A percentile compares a stretch with the other conserved stretches of the same genome.
These are phyloP conservation scores for Aspergillus carlsbadensis DNA, from an alignment of 495 filamentous ascomycete genomes.

Conservation along the genomic window DNA sequence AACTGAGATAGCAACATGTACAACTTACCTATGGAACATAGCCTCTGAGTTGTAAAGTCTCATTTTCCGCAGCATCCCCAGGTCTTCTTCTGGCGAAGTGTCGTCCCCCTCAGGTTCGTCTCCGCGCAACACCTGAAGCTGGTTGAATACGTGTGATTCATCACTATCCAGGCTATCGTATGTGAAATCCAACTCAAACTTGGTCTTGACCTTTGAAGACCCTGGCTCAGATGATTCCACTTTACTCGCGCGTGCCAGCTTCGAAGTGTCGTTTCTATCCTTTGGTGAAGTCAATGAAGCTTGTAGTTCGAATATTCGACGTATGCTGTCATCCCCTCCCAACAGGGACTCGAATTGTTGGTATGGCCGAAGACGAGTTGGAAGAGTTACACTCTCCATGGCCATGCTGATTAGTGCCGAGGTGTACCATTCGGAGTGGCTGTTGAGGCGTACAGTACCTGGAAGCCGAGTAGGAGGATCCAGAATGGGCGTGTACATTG, in stretches of 20 bases:
- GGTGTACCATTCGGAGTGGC: constrained; percentile 73
- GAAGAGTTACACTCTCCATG: constrained; percentile 77
- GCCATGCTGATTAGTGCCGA: constrained; percentile 75
- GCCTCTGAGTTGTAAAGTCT: constrained; percentile 41
- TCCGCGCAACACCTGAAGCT: constrained; percentile 49
- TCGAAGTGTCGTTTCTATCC: constrained; percentile 16
- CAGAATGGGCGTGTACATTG: constrained; percentile 76
- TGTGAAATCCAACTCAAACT: constrained; percentile 61
- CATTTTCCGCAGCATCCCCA: constrained; percentile 33
- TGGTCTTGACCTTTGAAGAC: constrained; percentile 24
- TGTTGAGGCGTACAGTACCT: constrained; percentile 59
- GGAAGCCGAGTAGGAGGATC: constrained; percentile 59
- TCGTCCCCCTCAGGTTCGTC: constrained; percentile 37
- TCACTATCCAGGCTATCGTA: constrained; percentile 39
- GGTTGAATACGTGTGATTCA: constrained; percentile 61
- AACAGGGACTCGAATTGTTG: constrained; percentile 67
- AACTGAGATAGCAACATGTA: neutral
- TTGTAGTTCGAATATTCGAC: constrained; percentile 74
- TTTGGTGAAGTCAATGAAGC: constrained; percentile 43
- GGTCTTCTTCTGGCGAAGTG: constrained; percentile 24
- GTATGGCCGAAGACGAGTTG: constrained; percentile 63
- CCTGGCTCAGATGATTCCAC: constrained; percentile 9
- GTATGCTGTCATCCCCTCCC: constrained; percentile 70
- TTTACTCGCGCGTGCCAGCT: neutral
- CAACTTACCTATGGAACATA: constrained; percentile 61